These are phyloP conservation scores for Peronospora destructor DNA, from an alignment of 352 stramenopile genomes.

Conservation along the genomic window DNA sequence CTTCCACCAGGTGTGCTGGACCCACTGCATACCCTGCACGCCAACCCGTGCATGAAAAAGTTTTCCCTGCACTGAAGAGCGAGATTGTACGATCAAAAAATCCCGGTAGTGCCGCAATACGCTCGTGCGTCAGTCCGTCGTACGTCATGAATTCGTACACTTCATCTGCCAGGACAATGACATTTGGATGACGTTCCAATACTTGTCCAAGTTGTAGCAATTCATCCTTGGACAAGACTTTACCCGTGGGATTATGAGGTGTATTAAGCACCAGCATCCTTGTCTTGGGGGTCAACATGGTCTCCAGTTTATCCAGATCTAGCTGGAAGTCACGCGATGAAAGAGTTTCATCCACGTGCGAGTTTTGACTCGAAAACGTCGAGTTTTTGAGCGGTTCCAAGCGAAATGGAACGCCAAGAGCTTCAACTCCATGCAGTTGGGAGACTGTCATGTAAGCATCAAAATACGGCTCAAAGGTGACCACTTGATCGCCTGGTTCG, in stretches of 20 bases:
- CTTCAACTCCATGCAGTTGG: conserved; percentile 74
- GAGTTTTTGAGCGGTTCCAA: conserved; percentile 39
- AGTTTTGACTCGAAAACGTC: conserved; percentile 31
- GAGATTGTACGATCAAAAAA: conserved; percentile 88
- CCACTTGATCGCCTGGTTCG: conserved; percentile 77
- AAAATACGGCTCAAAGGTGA: conserved; percentile 88
- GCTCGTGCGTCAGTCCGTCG: conserved; percentile 62
- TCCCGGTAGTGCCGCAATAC: conserved; percentile 67
- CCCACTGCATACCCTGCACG: conserved; percentile 81
- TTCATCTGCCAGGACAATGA: conserved; percentile 94
- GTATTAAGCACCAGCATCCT: conserved; percentile 97
- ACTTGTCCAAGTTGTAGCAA: conserved; percentile 88
- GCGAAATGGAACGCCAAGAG: conserved; percentile 62
- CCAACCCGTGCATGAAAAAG: conserved; percentile 92
- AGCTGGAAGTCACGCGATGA: conserved; percentile 77
- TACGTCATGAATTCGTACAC: conserved; percentile 98
- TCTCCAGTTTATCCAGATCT: conserved; percentile 82
- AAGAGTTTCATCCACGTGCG: conserved; percentile 18
- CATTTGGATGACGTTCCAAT: conserved; percentile 75
- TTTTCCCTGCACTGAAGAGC: conserved; percentile 91
- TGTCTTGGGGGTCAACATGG: conserved; percentile 85
- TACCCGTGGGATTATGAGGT: conserved; percentile 98
- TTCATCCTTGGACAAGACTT: conserved; percentile 93
- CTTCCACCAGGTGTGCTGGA: conserved; percentile 42
- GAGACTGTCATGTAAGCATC: conserved; percentile 85